These are phyloP conservation scores for Xylaria sp. DNA, from an alignment of 2,329 filamentous ascomycete genomes.

Conservation along the genomic window DNA sequence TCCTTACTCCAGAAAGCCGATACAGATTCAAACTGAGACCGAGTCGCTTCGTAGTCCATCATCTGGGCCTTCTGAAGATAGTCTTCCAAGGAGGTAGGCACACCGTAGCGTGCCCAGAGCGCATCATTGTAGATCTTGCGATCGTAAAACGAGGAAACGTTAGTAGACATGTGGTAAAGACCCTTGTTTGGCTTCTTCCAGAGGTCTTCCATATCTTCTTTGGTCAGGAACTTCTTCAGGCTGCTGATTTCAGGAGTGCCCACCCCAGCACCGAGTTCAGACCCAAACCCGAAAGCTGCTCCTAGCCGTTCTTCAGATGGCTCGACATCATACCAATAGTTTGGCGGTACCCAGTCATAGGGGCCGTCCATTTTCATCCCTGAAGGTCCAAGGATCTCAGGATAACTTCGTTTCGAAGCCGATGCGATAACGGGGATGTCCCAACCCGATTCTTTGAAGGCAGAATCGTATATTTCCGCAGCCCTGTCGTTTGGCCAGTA, in stretches of 20 bases:
- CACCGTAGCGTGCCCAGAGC: constrained; percentile 58
- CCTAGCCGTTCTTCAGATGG: constrained; percentile 51
- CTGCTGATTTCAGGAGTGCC: constrained; percentile 64
- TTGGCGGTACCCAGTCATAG: constrained; percentile 70
- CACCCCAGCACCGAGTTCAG: constrained; percentile 66
- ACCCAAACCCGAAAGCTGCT: constrained; percentile 67
- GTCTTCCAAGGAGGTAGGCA: constrained; percentile 57
- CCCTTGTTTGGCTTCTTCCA: constrained; percentile 60
- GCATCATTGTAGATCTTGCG: constrained; percentile 64
- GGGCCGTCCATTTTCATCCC: constrained; percentile 72
- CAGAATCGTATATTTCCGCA: constrained; percentile 57
- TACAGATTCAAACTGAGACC: constrained; percentile 64
- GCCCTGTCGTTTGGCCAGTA: constrained; percentile 67
- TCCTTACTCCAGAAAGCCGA: constrained; percentile 54
- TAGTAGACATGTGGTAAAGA: constrained; percentile 65
- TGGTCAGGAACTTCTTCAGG: constrained; percentile 58
- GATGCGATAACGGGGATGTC: constrained; percentile 62
- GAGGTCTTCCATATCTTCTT: constrained; percentile 57
- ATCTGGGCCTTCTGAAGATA: constrained; percentile 66
- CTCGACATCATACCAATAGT: constrained; percentile 63
- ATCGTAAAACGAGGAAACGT: constrained; percentile 59
- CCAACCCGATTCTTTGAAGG: constrained; percentile 59
- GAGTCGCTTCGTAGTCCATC: constrained; percentile 68
- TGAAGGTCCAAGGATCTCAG: constrained; percentile 56
- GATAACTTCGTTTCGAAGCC: constrained; percentile 60